Base-by-base conservation (phyloP, 495 filamentous ascomycete species). In the Penicillium cosmopolitanum region DNA sequence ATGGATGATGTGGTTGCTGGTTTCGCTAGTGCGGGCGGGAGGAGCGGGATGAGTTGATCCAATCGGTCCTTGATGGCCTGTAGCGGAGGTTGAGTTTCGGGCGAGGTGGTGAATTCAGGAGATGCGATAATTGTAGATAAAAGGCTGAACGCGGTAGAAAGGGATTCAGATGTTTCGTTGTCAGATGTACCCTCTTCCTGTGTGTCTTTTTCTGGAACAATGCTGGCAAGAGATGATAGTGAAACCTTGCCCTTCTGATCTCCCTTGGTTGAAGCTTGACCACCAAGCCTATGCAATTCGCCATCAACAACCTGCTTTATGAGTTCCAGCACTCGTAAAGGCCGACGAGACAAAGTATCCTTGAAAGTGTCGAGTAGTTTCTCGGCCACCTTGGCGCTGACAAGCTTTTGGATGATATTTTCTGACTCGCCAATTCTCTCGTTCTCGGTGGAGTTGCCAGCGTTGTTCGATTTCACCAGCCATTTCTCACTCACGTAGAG, bases 101-200 rank as follows among this genome's bases (percentile, higher is more conserved):
- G 63, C 0, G 81, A 80, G 25, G 74, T 79, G 18, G 80, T 77
- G 57, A 89, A 90, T 18, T 81, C 84, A 0, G 87, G 79, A 5
- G 84, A 83, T 1, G 88, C 85, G 36, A 91, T 63, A 25, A 90
- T 78, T 34, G 87, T 84, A 50, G 87, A 89, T 5, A 92, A 71
- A 15, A 92, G 71, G 58, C 87, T 90, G 47, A 92, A 81, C 1
- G 85, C 84, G 8, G 86, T 78, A 2, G 82, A 72, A 3, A 84
- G 69, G 0, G 83, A 81, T 51, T 82, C 80, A 6, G 62, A 61
- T 43, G 76, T 69, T 31, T 87, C 87, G 43, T 83, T 75, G 11
- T 77, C 75, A 0, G 64, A 44, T 46, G 54, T 55, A 10, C 61
- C 52, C 13, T 60, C 55, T 25, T 65, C 53, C 33, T 60, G 54